Base-by-base conservation (phyloP, 2,329 filamentous ascomycete species). In the Thielaviopsis euricoi region DNA sequence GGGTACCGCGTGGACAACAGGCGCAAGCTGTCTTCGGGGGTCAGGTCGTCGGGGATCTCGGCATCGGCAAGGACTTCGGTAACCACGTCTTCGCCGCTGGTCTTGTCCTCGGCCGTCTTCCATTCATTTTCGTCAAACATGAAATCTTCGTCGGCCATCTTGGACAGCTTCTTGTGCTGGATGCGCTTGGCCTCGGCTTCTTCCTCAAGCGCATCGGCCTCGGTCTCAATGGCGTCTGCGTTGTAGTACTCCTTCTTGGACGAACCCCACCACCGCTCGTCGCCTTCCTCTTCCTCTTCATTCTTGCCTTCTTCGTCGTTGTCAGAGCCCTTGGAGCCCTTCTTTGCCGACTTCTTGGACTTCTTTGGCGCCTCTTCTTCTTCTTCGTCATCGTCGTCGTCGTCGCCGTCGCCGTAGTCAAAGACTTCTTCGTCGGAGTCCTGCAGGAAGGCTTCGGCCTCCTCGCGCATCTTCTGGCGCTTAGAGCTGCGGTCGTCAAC, bases 211-310 rank as follows among this genome's bases (percentile, higher is more conserved):
- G 93, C 93, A 65, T 81, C 78, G 43, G 74, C 77, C 67, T 84
- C 80, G 6, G 79, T 82, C 65, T 82, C 78, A 63, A 80, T 76
- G 26, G 76, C 71, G 69, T 98, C 91, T 63, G 89, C 87, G 72
- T 95, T 80, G 71, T 98, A 98, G 72, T 96, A 95, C 64, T 95
- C 91, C 61, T 86, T 86, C 68, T 82, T 91, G 2, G 87, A 89
- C 4, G 85, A 79, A 29, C 91, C 93, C 90, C 93, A 97, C 67
- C 83, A 90, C 49, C 81, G 82, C 55, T 82, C 76, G 49, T 81
- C 81, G 2, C 73, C 74, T 26, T 79, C 76, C 6, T 77, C 78
- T 19, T 78, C 79, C 22, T 75, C 66, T 7, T 54, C 64, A 7
- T 49, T 59, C 6, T 64, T 65, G n/a, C 60, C 65, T 17, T 62